phyloP scores from a whole-genome alignment of 345 rosid species.

The Acer negundo region DNA sequence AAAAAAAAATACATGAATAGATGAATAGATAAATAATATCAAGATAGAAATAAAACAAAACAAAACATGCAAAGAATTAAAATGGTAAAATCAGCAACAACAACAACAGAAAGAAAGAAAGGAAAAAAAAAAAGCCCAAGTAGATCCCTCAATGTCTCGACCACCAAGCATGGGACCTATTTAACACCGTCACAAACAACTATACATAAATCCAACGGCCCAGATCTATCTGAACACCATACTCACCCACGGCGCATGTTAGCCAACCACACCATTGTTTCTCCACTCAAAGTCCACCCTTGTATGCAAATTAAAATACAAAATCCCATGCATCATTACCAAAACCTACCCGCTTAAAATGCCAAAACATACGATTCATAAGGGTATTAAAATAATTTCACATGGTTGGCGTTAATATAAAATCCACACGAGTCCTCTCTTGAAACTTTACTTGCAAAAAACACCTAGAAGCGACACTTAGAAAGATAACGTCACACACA shows the following conservation, averaged over 20 bases:
- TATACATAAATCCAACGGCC: slow-evolving; percentile 40
- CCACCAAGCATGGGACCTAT: slow-evolving; percentile 42
- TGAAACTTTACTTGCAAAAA: slow-evolving; percentile 39
- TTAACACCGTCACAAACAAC: slow-evolving; percentile 37
- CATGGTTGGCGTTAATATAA: slow-evolving; percentile 22
- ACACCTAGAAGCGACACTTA: slow-evolving; percentile 19
- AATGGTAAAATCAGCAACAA: too few relatives aligned
- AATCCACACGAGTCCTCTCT: slow-evolving; percentile 17
- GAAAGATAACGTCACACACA: not conserved
- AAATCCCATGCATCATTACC: not conserved
- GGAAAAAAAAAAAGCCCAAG: not conserved
- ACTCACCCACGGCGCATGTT: slow-evolving; percentile 24
- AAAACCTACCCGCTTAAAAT: not conserved
- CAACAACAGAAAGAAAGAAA: too few relatives aligned
- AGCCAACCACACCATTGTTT: slow-evolving; percentile 13
- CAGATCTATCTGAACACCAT: too few relatives aligned
- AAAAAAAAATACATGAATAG: too few relatives aligned
- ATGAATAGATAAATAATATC: too few relatives aligned
- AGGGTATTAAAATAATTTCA: slow-evolving; percentile 31
- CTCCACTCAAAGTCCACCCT: too few relatives aligned
- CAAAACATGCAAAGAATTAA: too few relatives aligned
- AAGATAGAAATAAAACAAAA: too few relatives aligned
- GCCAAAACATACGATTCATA: not conserved
- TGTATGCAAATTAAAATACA: too few relatives aligned
- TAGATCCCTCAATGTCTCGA: slow-evolving; percentile 61